phyloP scores from a whole-genome alignment of 2,329 filamentous ascomycete species.

The Myriangium duriaei region DNA sequence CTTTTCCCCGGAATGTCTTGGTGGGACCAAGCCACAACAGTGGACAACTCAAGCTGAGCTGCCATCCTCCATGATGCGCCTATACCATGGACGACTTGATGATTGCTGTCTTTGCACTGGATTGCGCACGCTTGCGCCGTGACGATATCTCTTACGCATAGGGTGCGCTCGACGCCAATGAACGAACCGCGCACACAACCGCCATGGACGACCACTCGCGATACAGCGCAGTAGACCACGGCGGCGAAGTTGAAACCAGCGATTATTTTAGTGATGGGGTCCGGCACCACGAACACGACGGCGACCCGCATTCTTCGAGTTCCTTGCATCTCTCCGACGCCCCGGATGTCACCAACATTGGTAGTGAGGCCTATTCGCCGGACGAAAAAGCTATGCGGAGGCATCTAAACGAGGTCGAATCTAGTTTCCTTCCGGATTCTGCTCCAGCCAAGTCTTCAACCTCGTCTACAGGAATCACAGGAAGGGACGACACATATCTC shows the following conservation, averaged over 20 bases:
- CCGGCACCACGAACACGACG: not conserved
- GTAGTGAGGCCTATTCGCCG: constrained; percentile 30
- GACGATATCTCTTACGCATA: too few species aligned
- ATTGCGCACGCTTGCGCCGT: not conserved
- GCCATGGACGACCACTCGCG: too few species aligned
- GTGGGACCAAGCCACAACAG: too few species aligned
- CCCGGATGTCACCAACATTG: constrained; percentile 10
- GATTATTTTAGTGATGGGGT: too few species aligned
- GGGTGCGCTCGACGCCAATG: too few species aligned
- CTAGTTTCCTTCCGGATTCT: constrained; percentile 46
- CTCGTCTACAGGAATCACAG: constrained; percentile 23
- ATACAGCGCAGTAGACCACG: too few species aligned
- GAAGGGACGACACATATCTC: constrained; percentile 35
- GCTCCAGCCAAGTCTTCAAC: constrained; percentile 15
- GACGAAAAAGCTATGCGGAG: constrained; percentile 48
- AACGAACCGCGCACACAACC: too few species aligned
- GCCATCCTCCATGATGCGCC: not conserved
- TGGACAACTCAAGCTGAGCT: constrained; percentile 2
- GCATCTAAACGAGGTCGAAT: constrained; percentile 49
- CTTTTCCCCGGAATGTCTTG: not conserved
- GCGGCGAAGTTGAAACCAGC: not conserved
- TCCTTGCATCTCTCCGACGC: constrained; percentile 8
- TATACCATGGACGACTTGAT: not conserved
- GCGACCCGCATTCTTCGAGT: constrained; percentile 3
- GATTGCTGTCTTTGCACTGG: not conserved